A percentile compares a stretch with the other conserved stretches of the same genome.
Conservation (phyloP, 164 flowering plant genomes). For the Nelumbo lutea region DNA sequence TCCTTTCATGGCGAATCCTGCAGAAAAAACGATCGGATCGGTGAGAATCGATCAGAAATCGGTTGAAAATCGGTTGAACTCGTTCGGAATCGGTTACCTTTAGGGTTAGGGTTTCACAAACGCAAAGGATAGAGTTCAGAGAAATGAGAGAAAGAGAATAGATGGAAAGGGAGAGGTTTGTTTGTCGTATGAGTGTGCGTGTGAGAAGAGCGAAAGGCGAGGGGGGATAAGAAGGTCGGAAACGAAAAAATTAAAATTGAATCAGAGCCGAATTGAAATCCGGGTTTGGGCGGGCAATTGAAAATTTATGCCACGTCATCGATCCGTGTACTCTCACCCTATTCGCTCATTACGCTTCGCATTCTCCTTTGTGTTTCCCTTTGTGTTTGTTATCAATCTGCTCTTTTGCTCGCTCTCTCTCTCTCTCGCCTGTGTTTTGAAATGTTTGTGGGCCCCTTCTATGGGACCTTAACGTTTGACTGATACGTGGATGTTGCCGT, state of each 20-base stretch:
- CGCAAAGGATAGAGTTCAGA: neutral
- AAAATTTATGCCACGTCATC: conserved; percentile 26
- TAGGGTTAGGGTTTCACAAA: conserved; percentile 10
- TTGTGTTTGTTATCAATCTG: conserved; percentile 9
- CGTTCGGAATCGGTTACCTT: conserved; percentile 8
- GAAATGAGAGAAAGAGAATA: neutral
- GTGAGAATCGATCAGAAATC: conserved; percentile 2
- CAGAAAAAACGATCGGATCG: conserved; percentile 2
- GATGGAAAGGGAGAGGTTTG: neutral
- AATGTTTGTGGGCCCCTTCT: too few species aligned
- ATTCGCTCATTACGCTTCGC: conserved; percentile 9
- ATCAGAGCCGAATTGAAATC: conserved; percentile 19
- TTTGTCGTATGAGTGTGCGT: neutral
- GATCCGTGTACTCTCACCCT: conserved; percentile 19
- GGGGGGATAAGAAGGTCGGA: conserved; percentile 5
- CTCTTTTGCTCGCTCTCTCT: neutral
- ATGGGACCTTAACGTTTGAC: too few species aligned
- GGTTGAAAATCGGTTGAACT: neutral
- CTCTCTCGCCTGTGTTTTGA: neutral
- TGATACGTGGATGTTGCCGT: too few species aligned
- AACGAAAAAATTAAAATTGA: conserved; percentile 12
- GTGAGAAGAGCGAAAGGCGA: conserved; percentile 4
- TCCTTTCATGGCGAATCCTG: conserved; percentile 26
- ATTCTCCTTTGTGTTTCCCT: conserved; percentile 10
- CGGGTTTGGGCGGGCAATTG: conserved; percentile 36